Conservation (phyloP, 2,329 filamentous ascomycete species). For the Colletotrichum magnum region DNA sequence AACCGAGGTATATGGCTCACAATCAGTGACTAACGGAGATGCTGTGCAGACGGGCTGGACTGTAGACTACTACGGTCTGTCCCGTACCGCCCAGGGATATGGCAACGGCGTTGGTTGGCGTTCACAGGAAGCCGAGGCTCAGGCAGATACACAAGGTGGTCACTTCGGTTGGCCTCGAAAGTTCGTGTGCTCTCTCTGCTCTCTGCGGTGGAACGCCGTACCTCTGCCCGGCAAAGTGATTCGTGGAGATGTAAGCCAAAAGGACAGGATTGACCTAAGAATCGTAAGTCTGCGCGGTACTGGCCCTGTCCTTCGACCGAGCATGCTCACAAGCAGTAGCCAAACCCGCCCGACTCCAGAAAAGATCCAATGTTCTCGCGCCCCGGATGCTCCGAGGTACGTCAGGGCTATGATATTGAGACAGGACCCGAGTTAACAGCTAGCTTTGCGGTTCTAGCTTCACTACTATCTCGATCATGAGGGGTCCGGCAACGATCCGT, state of each 20-base stretch:
- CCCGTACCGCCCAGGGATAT: conserved; percentile 16
- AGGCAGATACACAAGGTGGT: conserved; percentile 14
- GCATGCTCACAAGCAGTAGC: conserved; percentile 26
- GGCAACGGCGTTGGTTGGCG: conserved; percentile 37
- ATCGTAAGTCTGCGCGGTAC: conserved; percentile 16
- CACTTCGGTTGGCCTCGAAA: conserved; percentile 32
- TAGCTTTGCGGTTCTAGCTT: conserved; percentile 15
- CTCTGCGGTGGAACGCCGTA: conserved; percentile 37
- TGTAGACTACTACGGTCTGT: conserved; percentile 36
- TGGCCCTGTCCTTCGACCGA: not conserved
- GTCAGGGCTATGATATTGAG: conserved; percentile 2
- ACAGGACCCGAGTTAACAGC: conserved; percentile 16
- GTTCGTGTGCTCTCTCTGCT: conserved; percentile 35
- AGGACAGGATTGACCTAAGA: conserved; percentile 35
- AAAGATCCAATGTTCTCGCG: conserved; percentile 36
- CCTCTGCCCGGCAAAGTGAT: conserved; percentile 35
- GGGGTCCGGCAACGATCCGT: conserved; percentile 33
- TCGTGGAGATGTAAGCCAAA: conserved; percentile 35
- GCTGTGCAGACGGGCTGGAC: conserved; percentile 34
- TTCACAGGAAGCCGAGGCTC: conserved; percentile 38
- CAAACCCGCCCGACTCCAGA: conserved; percentile 23
- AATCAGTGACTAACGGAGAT: conserved; percentile 30
- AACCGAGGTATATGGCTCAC: conserved; percentile 17
- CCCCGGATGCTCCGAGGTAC: conserved; percentile 35
- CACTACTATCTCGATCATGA: conserved; percentile 41